These are phyloP conservation scores for Daphne laureola DNA, from an alignment of 441 rosid species.

Conservation along the genomic window DNA sequence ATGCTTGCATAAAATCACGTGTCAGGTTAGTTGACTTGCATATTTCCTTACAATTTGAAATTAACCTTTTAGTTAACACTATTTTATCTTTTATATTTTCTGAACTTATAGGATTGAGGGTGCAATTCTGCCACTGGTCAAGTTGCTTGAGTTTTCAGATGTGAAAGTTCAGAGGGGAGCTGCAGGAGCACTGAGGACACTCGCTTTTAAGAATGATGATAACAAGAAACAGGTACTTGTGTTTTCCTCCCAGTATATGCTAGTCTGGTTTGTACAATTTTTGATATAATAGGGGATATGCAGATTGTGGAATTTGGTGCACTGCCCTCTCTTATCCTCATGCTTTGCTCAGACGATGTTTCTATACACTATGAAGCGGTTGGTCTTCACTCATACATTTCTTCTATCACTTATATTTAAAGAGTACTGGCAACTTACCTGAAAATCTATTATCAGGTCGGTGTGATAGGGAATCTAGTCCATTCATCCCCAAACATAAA, in stretches of 20 bases:
- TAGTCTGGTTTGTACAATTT: background rate
- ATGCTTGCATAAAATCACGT: slow-evolving; percentile 41
- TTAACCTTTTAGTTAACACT: slow-evolving; percentile 1
- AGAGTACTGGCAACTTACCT: slow-evolving; percentile 12
- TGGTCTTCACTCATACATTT: slow-evolving; percentile 17
- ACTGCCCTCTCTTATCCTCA: slow-evolving; percentile 49
- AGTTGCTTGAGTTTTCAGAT: slow-evolving; percentile 44
- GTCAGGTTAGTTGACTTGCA: slow-evolving; percentile 32
- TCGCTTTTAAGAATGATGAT: slow-evolving; percentile 63
- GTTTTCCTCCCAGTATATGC: slow-evolving; percentile 1
- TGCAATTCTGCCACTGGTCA: slow-evolving; percentile 60
- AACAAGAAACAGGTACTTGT: slow-evolving; percentile 46
- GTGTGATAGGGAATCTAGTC: slow-evolving; percentile 93
- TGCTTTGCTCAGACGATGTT: slow-evolving; percentile 57
- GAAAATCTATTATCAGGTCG: slow-evolving; percentile 47
- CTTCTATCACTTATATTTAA: background rate
- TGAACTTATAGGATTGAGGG: slow-evolving; percentile 44
- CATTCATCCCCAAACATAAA: slow-evolving; percentile 92
- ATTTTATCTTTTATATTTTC: slow-evolving; percentile 7
- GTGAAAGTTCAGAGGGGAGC: slow-evolving; percentile 61
- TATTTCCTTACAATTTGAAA: slow-evolving; percentile 2
- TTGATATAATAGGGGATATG: slow-evolving; percentile 13
- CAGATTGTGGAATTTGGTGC: slow-evolving; percentile 65
- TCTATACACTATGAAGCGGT: slow-evolving; percentile 68
- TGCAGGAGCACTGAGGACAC: slow-evolving; percentile 64